These are phyloP conservation scores for Evernia prunastri DNA, from an alignment of 495 filamentous ascomycete species.

Conservation along the genomic window DNA sequence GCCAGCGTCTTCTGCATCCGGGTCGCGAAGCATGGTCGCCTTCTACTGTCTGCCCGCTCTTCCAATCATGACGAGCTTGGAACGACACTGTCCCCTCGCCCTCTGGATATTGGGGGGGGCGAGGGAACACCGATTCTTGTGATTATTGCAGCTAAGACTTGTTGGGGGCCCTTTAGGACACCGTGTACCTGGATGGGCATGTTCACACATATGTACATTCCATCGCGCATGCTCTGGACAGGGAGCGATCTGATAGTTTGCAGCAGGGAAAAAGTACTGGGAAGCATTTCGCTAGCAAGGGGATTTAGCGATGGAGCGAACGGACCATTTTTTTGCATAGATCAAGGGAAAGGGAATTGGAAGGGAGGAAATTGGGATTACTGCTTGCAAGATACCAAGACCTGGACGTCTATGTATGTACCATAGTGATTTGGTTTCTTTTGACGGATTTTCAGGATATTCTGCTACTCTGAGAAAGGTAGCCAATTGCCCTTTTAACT, in stretches of 20 bases:
- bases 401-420: constrained; percentile 9
- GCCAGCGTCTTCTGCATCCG: constrained; percentile 63
- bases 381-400: constrained; percentile 16
- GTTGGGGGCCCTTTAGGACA: background rate
- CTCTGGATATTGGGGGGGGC: no score
- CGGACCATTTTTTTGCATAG: constrained; percentile 12
- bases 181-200: constrained; percentile 8
- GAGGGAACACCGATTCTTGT: constrained; percentile 4
- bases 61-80: background rate
- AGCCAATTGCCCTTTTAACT: background rate
- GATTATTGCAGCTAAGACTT: constrained; percentile 13
- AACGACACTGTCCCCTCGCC: constrained; percentile 6
- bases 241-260: constrained; percentile 13
- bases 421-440: background rate
- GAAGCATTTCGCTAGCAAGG: constrained; percentile 12
- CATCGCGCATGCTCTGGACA: constrained; percentile 12
- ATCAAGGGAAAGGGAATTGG: constrained; percentile 36
- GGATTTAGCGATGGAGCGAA: constrained; percentile 11
- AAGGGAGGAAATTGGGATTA: constrained; percentile 9
- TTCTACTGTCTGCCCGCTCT: constrained; percentile 4
- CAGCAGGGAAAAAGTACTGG: constrained; percentile 15
- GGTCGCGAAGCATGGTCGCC: background rate
- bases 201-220: constrained; percentile 13
- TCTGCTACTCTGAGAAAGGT: background rate
- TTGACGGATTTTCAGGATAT: background rate